phyloP scores from a whole-genome alignment of 441 rosid genomes.

The Syzygium syzygioides region DNA sequence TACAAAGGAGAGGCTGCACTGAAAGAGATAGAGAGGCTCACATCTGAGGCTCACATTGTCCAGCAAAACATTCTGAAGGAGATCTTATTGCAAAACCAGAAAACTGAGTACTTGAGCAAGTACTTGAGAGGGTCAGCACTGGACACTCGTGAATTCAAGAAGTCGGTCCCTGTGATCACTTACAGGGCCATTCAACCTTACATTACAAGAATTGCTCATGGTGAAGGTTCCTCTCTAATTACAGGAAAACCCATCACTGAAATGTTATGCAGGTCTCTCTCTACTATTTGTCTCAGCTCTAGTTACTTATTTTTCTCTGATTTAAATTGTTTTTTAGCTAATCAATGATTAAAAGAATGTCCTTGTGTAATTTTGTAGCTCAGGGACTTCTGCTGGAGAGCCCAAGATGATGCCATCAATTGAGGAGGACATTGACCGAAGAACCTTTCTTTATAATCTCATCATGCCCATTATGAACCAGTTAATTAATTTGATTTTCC shows the following conservation, averaged over 20 bases:
- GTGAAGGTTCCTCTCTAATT: conserved; percentile 72
- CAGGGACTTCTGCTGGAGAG: conserved; percentile 92
- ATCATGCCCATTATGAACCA: conserved; percentile 76
- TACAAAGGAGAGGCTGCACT: conserved; percentile 63
- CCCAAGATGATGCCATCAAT: conserved; percentile 86
- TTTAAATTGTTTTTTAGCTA: background rate
- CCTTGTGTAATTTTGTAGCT: conserved; percentile 40
- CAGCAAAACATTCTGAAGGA: conserved; percentile 55
- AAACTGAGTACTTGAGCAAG: conserved; percentile 62
- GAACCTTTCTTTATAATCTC: conserved; percentile 83
- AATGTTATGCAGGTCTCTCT: conserved; percentile 73
- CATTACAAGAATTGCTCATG: conserved; percentile 77
- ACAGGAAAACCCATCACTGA: conserved; percentile 66
- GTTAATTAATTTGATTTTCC: conserved; percentile 28
- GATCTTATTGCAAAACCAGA: conserved; percentile 51
- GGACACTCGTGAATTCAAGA: conserved; percentile 48
- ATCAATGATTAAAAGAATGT: background rate
- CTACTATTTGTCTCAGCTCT: background rate
- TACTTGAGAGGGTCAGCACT: conserved; percentile 49
- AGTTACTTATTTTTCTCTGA: background rate
- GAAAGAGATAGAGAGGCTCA: conserved; percentile 66
- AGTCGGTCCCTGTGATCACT: conserved; percentile 52
- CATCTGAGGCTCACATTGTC: conserved; percentile 54
- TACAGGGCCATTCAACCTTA: conserved; percentile 68
- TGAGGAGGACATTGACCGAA: conserved; percentile 80